A percentile compares a stretch with the other conserved stretches of the same genome.
Conservation (phyloP, 2,329 filamentous ascomycete genomes). For the Penicillium verrucosum region DNA sequence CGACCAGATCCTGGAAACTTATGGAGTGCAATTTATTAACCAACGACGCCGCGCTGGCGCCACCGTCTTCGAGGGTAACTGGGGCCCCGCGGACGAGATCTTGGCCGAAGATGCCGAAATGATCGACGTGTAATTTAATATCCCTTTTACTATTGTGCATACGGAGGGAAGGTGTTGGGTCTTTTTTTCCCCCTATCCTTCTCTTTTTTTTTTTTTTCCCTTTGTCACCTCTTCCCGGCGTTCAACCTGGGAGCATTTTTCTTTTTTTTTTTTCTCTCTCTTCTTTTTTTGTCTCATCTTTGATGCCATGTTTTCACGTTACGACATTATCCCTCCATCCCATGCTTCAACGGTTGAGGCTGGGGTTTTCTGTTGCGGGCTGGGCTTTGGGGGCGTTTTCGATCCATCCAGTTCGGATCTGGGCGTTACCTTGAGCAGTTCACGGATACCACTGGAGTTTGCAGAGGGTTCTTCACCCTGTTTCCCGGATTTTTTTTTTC, state of each 20-base stretch:
- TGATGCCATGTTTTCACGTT: constrained; percentile 21
- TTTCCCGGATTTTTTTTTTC: constrained; percentile 15
- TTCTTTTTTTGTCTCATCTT: constrained; percentile 9
- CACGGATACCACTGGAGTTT: constrained; percentile 21
- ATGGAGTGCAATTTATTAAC: constrained; percentile 77
- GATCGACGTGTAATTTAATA: constrained; percentile 54
- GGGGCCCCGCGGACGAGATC: constrained; percentile 73
- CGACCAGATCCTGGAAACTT: constrained; percentile 67
- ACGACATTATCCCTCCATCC: constrained; percentile 12
- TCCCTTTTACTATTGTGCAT: constrained; percentile 30
- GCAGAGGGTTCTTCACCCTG: constrained; percentile 16
- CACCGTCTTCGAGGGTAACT: constrained; percentile 95
- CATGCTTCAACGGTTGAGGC: constrained; percentile 14
- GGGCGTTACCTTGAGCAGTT: constrained; percentile 4
- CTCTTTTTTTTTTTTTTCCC: constrained; percentile 22
- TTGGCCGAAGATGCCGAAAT: constrained; percentile 59
- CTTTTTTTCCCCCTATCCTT: constrained; percentile 5
- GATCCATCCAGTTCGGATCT: constrained; percentile 2
- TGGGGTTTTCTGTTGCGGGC: constrained; percentile 3
- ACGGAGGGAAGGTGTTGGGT: constrained; percentile 31
- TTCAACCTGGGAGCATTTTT: constrained; percentile 22
- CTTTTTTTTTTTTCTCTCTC: constrained; percentile 6
- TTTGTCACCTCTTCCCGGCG: constrained; percentile 19
- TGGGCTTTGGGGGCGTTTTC: constrained; percentile 6
- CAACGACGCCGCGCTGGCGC: constrained; percentile 76